Conservation (phyloP, 139 green algal species). For the Tetratostichococcus sp. region DNA sequence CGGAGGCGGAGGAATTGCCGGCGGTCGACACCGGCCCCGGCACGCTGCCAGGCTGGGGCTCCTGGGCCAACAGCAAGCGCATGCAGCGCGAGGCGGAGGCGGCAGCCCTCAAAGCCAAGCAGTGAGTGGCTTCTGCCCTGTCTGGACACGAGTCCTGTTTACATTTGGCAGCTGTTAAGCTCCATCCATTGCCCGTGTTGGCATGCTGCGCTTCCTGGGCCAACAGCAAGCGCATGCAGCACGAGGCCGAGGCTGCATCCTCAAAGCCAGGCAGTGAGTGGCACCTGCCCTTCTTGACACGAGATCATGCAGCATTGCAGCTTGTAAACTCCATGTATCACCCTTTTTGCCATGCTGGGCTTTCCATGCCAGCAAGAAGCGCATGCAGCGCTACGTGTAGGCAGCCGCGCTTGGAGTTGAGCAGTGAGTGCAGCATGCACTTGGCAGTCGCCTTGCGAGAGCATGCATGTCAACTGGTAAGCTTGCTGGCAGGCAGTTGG, state of each 20-base stretch:
- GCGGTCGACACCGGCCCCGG: slow-evolving; percentile 46
- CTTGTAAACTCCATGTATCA: neutral
- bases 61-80: slow-evolving; percentile 70
- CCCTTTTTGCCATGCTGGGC: slow-evolving; percentile 91
- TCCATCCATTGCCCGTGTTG: slow-evolving; percentile 24
- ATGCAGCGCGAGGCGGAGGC: slow-evolving; percentile 70
- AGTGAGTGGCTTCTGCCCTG: slow-evolving; percentile 23
- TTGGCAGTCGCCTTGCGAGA: too few relatives aligned
- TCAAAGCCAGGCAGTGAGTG: slow-evolving; percentile 54
- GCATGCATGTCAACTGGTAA: too few relatives aligned
- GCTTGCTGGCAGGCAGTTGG: too few relatives aligned
- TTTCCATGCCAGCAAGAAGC: slow-evolving; percentile 69
- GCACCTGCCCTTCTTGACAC: neutral
- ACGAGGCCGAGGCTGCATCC: slow-evolving; percentile 61
- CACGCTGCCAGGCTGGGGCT: slow-evolving; percentile 87
- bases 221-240: slow-evolving; percentile 62
- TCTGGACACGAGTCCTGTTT: neutral
- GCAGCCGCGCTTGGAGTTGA: too few relatives aligned
- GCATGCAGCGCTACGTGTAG: slow-evolving; percentile 61
- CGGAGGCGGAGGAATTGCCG: slow-evolving; percentile 78
- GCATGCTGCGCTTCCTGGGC: slow-evolving; percentile 91
- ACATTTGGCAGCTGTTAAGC: neutral
- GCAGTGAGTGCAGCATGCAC: too few relatives aligned
- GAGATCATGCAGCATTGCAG: neutral
- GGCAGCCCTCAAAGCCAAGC: slow-evolving; percentile 56